Base-by-base conservation (phyloP, 2,329 filamentous ascomycete species). In the Lachnellula occidentalis region DNA sequence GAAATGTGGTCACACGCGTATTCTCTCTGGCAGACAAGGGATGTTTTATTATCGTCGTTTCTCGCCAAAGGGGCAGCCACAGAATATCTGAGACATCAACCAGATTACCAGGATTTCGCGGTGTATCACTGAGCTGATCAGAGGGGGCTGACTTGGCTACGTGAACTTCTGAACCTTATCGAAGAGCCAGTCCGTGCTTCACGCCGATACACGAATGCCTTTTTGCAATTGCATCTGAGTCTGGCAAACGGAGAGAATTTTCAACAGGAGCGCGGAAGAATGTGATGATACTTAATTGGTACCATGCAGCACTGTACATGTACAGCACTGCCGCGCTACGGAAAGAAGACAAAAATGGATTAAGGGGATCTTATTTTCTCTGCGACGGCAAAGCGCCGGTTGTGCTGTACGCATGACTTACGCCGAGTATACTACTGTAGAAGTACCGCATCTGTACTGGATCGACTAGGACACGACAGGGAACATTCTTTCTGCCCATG, bases 1-100 rank as follows among this genome's bases (percentile, higher is more conserved):
- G 41, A 36, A 46, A 54, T 36, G 58, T 56, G 60, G 61, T 64
- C 60, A 62, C 60, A 58, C 57, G 58, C 52, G 51, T 52, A 55
- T 55, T 54, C 58, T 57, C 56, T 57, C 56, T 57, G 53, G 51
- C 51, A 50, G 47, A 22, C 31, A 48, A 51, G 46, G 45, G 50
- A 37, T 51, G 52, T 52, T 50, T 43, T 58, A 58, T 55, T 60
- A 56, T 61, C 55, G 54, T 56, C 55, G 55, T 47, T 54, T 56
- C 56, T 61, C 51, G 56, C 54, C 54, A 56, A 52, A 53, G 34
- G 42, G 47, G 42, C 47, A 49, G 52, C 53, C 56, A 53, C 47
- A 51, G 41, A 47, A 41, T 19, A 50, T 46, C 57, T 61, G 61
- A 63, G 59, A 63, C 61, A 60, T 27, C 51, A 27, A 53, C 48